Base-by-base conservation (phyloP, 179 eudicot genomes). In the Beta corolliflora region DNA sequence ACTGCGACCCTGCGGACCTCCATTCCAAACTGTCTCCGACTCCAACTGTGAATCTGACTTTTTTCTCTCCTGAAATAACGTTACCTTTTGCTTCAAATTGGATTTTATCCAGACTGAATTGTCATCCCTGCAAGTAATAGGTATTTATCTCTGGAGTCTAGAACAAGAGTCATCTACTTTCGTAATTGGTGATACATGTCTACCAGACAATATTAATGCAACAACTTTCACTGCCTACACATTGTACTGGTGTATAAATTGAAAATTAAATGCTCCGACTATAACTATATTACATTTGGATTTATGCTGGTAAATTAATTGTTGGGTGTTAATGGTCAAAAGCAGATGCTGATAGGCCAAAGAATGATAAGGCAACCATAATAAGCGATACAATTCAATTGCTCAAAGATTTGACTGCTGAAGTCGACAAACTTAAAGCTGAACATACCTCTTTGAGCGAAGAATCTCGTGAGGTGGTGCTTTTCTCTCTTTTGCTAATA, bases 291-390 rank as follows among this genome's bases (percentile, higher is more conserved):
- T 25, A 25, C 29, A 25, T 0, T 25, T 25, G 29, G 29, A 25
- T 25, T 25, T 25, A 25, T 53, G 52, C 48, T 73, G 25, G 41
- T 19, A 56, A 67, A 41, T 56, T 54, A 75, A 48, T 46, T 46
- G 8, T 5, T 46, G 50, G 50, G 29, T 25, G 29, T 77, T 71
- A 19, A 64, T 75, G 56, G 52, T 75, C 48, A 65, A 71, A 76
- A 73, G 89, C 93, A 93, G 98, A 93, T 80, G 87, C 90, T 44
- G 98, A 91, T 53, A 89, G 96, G 82, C 98, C 98, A 56, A 93
- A 89, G 81, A 89, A 91, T 79, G 98, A 92, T 88, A 93, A 93
- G 85, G 93, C 91, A 80, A 87, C 98, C 82, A 92, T 93, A 83
- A 89, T 93, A 10, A 79, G 82, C 19, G 98, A 93, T 74, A 89